Evolutionary conservation across 176 grass and related monocot genomes (phyloP).

Genomic region (Thalia dealbata): DNA sequence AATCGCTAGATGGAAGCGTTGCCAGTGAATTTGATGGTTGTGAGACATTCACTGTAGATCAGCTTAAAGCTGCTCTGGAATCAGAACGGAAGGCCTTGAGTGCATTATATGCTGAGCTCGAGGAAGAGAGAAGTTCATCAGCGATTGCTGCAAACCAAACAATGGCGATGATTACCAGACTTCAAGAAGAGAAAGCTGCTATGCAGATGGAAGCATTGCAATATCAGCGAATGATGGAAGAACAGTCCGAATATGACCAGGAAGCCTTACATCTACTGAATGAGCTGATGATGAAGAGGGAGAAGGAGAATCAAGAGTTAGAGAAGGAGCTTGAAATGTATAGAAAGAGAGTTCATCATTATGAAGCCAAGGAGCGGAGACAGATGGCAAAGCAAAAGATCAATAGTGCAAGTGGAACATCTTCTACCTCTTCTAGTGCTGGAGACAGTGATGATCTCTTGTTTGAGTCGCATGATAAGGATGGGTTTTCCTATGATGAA

Average conservation of each 20-base stretch:
- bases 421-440: conserved; percentile 76
- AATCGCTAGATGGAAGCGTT: conserved; percentile 44
- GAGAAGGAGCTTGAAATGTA: conserved; percentile 62
- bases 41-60: conserved; percentile 43
- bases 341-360: conserved; percentile 52
- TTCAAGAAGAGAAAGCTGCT: conserved; percentile 99
- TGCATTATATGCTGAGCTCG: conserved; percentile 66
- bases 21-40: conserved; percentile 41
- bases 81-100: conserved; percentile 49
- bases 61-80: conserved; percentile 63
- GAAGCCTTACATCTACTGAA: conserved; percentile 86
- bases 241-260: conserved; percentile 95
- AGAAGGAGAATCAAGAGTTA: conserved; percentile 88
- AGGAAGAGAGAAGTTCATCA: conserved; percentile 84
- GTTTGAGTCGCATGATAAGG: conserved; percentile 45
- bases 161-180: conserved; percentile 99
- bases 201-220: conserved; percentile 99
- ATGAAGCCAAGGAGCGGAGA: conserved; percentile 54
- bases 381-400: conserved; percentile 34
- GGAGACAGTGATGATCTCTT: conserved; percentile 65
- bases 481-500: conserved; percentile 50
- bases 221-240: conserved; percentile 96
- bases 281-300: conserved; percentile 77
- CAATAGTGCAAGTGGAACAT: conserved; percentile 50
- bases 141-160: conserved; percentile 89